Conservation (phyloP, 441 rosid genomes). For the Brassica hybrid region DNA sequence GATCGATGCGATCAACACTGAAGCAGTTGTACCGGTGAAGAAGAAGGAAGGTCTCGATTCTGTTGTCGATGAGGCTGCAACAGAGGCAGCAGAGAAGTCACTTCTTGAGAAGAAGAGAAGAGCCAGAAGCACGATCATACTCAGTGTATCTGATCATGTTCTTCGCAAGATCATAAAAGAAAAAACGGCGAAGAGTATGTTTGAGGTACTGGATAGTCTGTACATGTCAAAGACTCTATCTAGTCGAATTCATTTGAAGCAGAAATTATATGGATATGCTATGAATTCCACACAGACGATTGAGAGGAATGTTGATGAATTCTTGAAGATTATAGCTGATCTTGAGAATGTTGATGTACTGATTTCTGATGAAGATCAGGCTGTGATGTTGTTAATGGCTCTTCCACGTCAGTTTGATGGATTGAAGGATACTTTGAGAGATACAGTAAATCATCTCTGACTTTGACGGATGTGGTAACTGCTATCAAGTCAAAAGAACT, state of each 20-base stretch:
- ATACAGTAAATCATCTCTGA: not conserved
- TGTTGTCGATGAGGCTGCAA: not conserved
- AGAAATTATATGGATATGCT: not conserved
- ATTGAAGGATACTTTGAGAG: not conserved
- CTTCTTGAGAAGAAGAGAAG: not conserved
- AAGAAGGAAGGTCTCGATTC: not conserved
- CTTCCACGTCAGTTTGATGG: not conserved
- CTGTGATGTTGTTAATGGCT: not conserved
- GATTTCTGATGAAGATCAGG: not conserved
- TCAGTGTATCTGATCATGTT: not conserved
- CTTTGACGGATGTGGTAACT: not conserved
- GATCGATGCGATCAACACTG: not conserved
- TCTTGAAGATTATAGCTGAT: conserved; percentile 3
- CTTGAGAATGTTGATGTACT: not conserved
- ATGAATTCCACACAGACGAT: not conserved
- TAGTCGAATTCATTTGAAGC: not conserved
- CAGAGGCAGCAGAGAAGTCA: not conserved
- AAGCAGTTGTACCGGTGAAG: not conserved
- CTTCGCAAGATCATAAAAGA: not conserved
- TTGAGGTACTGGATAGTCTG: not conserved
- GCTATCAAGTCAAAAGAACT: not conserved
- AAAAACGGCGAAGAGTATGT: not conserved
- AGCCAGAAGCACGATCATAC: not conserved
- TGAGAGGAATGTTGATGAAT: conserved; percentile 1
- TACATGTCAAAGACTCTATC: not conserved